These are phyloP conservation scores for Caloboletus inedulis DNA, from an alignment of 1,284 basidiomycete genomes.

Conservation along the genomic window DNA sequence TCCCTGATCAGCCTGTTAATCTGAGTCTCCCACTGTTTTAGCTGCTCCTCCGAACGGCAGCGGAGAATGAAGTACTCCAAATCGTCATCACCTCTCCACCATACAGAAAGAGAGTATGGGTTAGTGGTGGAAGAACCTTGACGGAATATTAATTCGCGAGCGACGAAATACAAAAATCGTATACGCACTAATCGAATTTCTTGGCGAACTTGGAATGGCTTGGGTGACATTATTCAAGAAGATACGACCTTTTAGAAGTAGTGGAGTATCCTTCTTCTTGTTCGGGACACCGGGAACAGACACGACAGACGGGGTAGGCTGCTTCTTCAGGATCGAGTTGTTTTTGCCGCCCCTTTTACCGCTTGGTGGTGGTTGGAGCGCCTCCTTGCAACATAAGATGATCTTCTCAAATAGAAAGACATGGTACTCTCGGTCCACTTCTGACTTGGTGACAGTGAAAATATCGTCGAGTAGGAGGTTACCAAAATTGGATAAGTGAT, in stretches of 20 bases:
- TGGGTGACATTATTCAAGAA: conserved; percentile 96
- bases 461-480: conserved; percentile 91
- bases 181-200: conserved; percentile 58
- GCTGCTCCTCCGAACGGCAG: conserved; percentile 90
- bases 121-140: conserved; percentile 43
- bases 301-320: conserved; percentile 41
- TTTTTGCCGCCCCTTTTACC: conserved; percentile 66
- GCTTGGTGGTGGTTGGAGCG: conserved; percentile 47
- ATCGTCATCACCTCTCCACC: conserved; percentile 92
- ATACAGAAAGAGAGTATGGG: conserved; percentile 76
- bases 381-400: conserved; percentile 96
- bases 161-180: background rate
- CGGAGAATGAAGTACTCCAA: conserved; percentile 92
- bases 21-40: conserved; percentile 88
- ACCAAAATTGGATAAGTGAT: conserved; percentile 92
- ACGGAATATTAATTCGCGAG: conserved; percentile 11
- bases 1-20: conserved; percentile 85
- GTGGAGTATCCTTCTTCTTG: conserved; percentile 73
- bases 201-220: conserved; percentile 55
- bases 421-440: conserved; percentile 96
- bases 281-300: conserved; percentile 50
- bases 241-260: conserved; percentile 94
- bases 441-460: conserved; percentile 95
- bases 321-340: conserved; percentile 77
- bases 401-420: conserved; percentile 99